A percentile compares a stretch with the other conserved stretches of the same genome.
Evolutionary conservation across 1,139 yeast genomes (phyloP).

Genomic region (Yamadazyma sp.): DNA sequence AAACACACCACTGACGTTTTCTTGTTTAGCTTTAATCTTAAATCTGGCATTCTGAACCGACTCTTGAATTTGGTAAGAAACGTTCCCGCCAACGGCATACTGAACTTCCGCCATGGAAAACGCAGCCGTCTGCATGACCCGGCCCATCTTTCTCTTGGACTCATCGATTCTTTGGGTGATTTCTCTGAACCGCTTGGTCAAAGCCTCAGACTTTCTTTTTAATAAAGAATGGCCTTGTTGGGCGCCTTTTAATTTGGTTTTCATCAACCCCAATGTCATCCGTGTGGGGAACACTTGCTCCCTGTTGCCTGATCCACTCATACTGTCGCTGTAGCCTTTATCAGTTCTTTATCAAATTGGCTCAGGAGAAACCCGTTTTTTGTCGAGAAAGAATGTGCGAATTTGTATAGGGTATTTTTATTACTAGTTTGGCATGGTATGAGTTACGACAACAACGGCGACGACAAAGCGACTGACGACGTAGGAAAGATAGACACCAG

Average conservation of each 20-base stretch:
- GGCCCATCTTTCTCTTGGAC: slow-evolving; percentile 95
- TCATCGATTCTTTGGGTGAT: slow-evolving; percentile 93
- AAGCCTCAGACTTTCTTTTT: slow-evolving; percentile 95
- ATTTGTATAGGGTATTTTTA: too few species aligned
- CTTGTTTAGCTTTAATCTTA: slow-evolving; percentile 88
- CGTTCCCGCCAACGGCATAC: slow-evolving; percentile 95
- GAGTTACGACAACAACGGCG: neutral
- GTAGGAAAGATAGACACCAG: too few species aligned
- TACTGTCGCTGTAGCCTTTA: slow-evolving; percentile 10
- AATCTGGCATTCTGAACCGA: slow-evolving; percentile 88
- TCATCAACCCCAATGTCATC: slow-evolving; percentile 95
- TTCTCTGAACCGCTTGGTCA: slow-evolving; percentile 93
- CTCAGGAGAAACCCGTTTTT: slow-evolving; percentile 6
- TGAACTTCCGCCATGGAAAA: slow-evolving; percentile 96
- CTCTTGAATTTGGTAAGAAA: slow-evolving; percentile 93
- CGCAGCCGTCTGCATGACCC: slow-evolving; percentile 98
- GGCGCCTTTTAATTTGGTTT: slow-evolving; percentile 93
- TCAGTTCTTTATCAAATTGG: neutral
- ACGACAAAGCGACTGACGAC: too few species aligned
- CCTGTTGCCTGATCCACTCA: slow-evolving; percentile 59
- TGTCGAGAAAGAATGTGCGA: too few species aligned
- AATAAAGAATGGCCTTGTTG: slow-evolving; percentile 92
- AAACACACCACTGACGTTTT: slow-evolving; percentile 93
- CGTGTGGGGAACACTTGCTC: slow-evolving; percentile 94
- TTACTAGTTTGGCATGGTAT: neutral